phyloP scores from a whole-genome alignment of 2,329 filamentous ascomycete species.

The Aspergillus piperis region DNA sequence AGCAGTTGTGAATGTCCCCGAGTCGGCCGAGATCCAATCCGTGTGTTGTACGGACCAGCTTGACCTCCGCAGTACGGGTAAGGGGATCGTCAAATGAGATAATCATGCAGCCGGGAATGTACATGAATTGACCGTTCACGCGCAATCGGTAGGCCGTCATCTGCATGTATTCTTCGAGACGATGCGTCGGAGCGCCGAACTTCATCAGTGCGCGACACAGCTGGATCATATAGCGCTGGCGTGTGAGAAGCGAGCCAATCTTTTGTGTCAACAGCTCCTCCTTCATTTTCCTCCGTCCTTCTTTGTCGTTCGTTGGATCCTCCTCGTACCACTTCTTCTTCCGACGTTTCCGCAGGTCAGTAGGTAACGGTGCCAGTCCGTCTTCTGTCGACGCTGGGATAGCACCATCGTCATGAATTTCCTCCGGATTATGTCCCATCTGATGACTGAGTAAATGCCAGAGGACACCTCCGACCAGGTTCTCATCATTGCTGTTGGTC shows the following conservation, averaged over 20 bases:
- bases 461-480: neutral
- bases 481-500: neutral
- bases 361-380: conserved; percentile 4
- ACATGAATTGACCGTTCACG: conserved; percentile 84
- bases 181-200: conserved; percentile 86
- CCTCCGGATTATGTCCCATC: conserved; percentile 6
- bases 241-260: conserved; percentile 69
- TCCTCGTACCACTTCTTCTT: conserved; percentile 18
- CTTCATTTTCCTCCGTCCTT: conserved; percentile 21
- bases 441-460: conserved; percentile 8
- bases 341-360: conserved; percentile 7
- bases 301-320: conserved; percentile 44
- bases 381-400: neutral
- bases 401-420: neutral
- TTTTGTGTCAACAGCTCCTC: conserved; percentile 47
- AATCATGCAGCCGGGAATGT: conserved; percentile 54
- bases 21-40: conserved; percentile 45
- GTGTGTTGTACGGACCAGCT: conserved; percentile 41
- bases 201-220: conserved; percentile 84
- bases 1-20: conserved; percentile 45
- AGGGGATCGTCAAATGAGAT: conserved; percentile 68
- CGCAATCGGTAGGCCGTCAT: conserved; percentile 83
- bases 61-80: conserved; percentile 47
- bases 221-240: conserved; percentile 80
- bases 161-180: conserved; percentile 85